Evolutionary conservation across 805 yeast genomes (phyloP).

Genomic region (Teunomyces pallodes): DNA sequence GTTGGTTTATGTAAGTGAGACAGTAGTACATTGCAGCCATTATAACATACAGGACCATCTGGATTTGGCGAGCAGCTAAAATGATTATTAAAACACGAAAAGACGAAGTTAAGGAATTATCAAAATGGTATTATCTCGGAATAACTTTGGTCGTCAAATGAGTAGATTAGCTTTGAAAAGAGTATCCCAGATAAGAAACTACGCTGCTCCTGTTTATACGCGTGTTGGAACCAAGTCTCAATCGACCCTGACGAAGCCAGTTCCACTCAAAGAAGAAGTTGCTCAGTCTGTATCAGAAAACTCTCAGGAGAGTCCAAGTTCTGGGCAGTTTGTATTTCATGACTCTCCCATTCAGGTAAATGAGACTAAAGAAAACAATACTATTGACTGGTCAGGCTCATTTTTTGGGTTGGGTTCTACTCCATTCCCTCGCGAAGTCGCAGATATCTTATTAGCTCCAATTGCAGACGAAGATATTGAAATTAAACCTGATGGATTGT

Average conservation of each 20-base stretch:
- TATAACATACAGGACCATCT: background rate
- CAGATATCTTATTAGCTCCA: conserved; percentile 58
- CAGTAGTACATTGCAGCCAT: background rate
- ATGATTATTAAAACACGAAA: background rate
- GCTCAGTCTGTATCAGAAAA: background rate
- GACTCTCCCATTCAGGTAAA: conserved; percentile 21
- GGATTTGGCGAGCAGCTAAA: background rate
- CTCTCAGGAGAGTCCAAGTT: background rate
- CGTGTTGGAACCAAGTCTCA: conserved; percentile 6
- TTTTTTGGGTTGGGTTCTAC: conserved; percentile 80
- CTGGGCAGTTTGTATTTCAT: conserved; percentile 11
- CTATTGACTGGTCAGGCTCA: conserved; percentile 78
- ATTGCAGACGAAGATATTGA: conserved; percentile 77
- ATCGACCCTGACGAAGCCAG: conserved; percentile 1
- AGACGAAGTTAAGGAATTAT: background rate
- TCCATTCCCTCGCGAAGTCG: conserved; percentile 66
- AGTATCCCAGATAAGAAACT: background rate
- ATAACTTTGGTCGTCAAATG: background rate
- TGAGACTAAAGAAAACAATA: conserved; percentile 10
- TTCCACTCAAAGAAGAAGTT: background rate
- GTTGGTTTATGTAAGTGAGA: background rate
- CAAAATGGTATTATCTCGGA: background rate
- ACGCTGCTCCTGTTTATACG: conserved; percentile 10
- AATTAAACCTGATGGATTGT: conserved; percentile 90
- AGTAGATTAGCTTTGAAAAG: background rate